phyloP scores from a whole-genome alignment of 2,329 filamentous ascomycete species.

The Fusarium subglutinans region DNA sequence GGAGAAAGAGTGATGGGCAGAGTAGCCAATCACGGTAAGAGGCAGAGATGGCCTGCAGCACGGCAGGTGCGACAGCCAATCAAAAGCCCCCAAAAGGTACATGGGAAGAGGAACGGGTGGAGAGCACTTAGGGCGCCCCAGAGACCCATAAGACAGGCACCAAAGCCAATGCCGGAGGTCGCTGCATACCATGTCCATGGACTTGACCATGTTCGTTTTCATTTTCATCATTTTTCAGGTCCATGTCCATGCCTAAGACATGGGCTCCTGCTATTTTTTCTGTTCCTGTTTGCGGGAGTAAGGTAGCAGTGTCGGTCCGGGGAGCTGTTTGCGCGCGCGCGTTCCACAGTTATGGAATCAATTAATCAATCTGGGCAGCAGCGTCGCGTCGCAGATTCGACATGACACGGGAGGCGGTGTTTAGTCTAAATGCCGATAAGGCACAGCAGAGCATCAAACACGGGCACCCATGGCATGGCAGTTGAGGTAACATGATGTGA shows the following conservation, averaged over 20 bases:
- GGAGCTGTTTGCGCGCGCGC: not conserved
- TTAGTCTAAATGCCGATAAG: conserved; percentile 1
- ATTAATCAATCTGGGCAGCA: not conserved
- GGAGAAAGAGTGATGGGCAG: not conserved
- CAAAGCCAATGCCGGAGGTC: conserved; percentile 37
- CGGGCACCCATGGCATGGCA: not conserved
- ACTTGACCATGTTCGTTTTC: conserved; percentile 18
- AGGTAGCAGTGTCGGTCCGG: not conserved
- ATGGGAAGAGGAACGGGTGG: conserved; percentile 30
- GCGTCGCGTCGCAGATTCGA: not conserved
- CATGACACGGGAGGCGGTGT: not conserved
- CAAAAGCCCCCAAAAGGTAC: conserved; percentile 8
- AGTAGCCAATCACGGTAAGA: conserved; percentile 20
- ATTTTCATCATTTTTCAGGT: conserved; percentile 10
- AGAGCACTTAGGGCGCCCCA: conserved; percentile 14
- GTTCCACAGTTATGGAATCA: conserved; percentile 6
- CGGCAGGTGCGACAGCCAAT: conserved; percentile 21
- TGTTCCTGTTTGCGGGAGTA: not conserved
- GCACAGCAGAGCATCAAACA: not conserved
- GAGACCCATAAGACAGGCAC: conserved; percentile 33
- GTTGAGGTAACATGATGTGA: not conserved
- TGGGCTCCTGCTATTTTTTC: conserved; percentile 2
- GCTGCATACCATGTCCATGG: conserved; percentile 31
- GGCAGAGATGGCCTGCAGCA: conserved; percentile 34
- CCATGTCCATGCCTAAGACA: conserved; percentile 5